These are phyloP conservation scores for Trametes sanguinea DNA, from an alignment of 768 basidiomycete genomes.

Conservation along the genomic window DNA sequence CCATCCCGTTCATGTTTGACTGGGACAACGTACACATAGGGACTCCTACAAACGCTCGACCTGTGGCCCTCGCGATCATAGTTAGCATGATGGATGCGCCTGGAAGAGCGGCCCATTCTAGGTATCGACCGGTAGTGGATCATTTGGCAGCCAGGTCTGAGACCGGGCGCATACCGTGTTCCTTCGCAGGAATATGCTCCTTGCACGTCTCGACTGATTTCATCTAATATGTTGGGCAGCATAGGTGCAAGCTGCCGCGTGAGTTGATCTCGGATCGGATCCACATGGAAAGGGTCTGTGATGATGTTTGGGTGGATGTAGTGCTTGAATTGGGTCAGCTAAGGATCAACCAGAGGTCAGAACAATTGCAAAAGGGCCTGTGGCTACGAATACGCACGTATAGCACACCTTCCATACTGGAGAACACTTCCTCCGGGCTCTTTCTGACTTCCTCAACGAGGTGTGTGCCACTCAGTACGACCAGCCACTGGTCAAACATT, in stretches of 20 bases:
- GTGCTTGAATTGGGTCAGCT: too few species aligned
- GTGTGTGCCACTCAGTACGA: slow-evolving; percentile 44
- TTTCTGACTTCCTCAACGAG: slow-evolving; percentile 52
- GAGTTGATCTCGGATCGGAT: slow-evolving; percentile 6
- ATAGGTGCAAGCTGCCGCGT: slow-evolving; percentile 3
- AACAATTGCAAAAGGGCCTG: too few species aligned
- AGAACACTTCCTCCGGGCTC: slow-evolving; percentile 44
- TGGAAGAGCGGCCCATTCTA: too few species aligned
- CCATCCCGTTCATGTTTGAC: too few species aligned
- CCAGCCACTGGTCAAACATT: slow-evolving; percentile 45
- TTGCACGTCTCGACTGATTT: neutral
- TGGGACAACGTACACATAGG: too few species aligned
- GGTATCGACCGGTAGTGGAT: too few species aligned
- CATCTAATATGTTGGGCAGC: slow-evolving; percentile 7
- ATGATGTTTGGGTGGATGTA: neutral
- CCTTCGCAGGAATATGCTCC: slow-evolving; percentile 2
- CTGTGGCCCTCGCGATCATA: too few species aligned
- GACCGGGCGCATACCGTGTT: neutral
- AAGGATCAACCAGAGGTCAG: too few species aligned
- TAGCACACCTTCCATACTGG: slow-evolving; percentile 37
- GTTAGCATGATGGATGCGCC: too few species aligned
- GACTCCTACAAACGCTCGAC: too few species aligned
- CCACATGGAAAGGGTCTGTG: slow-evolving; percentile 25
- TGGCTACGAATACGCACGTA: neutral
- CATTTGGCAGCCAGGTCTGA: too few species aligned